These are phyloP conservation scores for Aspergillus cejpii DNA, from an alignment of 2,329 filamentous ascomycete species.

Conservation along the genomic window DNA sequence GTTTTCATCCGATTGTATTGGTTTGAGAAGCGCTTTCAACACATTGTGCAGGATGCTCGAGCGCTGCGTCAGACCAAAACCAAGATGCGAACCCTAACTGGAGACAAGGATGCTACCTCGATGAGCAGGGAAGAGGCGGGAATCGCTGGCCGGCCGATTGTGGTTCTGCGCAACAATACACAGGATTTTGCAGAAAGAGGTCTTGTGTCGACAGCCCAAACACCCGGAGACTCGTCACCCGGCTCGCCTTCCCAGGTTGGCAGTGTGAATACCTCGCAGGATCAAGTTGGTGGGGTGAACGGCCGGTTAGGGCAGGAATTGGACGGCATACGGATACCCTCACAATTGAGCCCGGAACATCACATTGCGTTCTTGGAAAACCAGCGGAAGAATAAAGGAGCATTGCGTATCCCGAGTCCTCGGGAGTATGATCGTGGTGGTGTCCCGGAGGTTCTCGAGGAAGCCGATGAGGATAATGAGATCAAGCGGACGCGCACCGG, in stretches of 20 bases:
- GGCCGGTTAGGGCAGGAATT: conserved; percentile 25
- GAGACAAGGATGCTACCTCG: conserved; percentile 39
- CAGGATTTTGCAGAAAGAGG: conserved; percentile 24
- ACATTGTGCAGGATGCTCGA: conserved; percentile 68
- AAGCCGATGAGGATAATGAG: conserved; percentile 33
- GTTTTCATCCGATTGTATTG: conserved; percentile 92
- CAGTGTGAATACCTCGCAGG: conserved; percentile 18
- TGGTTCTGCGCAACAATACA: conserved; percentile 31
- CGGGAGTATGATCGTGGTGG: conserved; percentile 81
- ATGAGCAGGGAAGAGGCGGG: conserved; percentile 33
- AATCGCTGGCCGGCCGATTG: conserved; percentile 34
- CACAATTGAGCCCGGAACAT: conserved; percentile 57
- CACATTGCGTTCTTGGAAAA: conserved; percentile 84
- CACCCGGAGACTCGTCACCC: conserved; percentile 20
- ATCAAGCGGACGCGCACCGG: conserved; percentile 19
- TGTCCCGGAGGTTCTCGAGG: conserved; percentile 56
- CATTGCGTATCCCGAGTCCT: conserved; percentile 83
- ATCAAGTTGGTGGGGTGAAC: conserved; percentile 7
- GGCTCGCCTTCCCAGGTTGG: conserved; percentile 20
- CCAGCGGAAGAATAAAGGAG: conserved; percentile 67
- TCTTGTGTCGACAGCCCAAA: conserved; percentile 14
- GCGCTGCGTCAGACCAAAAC: conserved; percentile 58
- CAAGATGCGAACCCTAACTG: conserved; percentile 49
- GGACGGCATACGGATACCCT: conserved; percentile 48
- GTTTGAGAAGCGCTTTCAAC: conserved; percentile 94